Evolutionary conservation across 768 basidiomycete species (phyloP).

Genomic region (Mycena galericulata): DNA sequence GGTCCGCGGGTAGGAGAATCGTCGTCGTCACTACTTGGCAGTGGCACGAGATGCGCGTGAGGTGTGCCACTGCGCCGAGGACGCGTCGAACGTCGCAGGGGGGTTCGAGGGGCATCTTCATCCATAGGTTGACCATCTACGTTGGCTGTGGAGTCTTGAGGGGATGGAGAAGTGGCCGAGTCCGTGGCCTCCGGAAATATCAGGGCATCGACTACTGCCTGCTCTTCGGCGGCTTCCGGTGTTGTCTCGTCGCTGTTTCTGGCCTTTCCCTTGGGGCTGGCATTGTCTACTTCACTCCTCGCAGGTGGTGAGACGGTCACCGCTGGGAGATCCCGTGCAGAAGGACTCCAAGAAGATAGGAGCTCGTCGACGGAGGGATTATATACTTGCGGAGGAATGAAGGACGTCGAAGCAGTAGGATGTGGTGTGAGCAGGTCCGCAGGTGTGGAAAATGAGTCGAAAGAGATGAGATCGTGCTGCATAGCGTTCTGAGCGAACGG

Average conservation of each 20-base stretch:
- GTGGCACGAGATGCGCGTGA: constrained; percentile 36
- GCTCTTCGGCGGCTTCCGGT: constrained; percentile 32
- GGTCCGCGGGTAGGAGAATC: constrained; percentile 14
- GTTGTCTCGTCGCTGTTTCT: constrained; percentile 9
- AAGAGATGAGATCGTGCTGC: constrained; percentile 51
- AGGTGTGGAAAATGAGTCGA: constrained; percentile 55
- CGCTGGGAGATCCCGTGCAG: constrained; percentile 16
- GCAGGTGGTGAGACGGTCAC: constrained; percentile 14
- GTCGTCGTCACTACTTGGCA: constrained; percentile 27
- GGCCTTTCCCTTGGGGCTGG: constrained; percentile 9
- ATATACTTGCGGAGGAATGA: constrained; percentile 15
- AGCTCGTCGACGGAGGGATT: constrained; percentile 45
- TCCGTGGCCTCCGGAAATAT: constrained; percentile 12
- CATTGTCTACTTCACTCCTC: constrained; percentile 10
- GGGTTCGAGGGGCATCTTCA: constrained; percentile 38
- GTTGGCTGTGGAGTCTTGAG: neutral
- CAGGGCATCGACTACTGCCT: constrained; percentile 28
- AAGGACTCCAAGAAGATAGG: constrained; percentile 37
- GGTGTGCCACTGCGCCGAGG: constrained; percentile 51
- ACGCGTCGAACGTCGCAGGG: constrained; percentile 53
- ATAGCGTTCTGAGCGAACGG: constrained; percentile 29
- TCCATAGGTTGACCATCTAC: neutral
- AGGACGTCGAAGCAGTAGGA: constrained; percentile 33
- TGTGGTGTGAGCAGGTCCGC: constrained; percentile 33
- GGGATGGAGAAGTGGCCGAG: neutral